These are phyloP conservation scores for Torulaspora indica DNA, from an alignment of 805 yeast species.

Conservation along the genomic window DNA sequence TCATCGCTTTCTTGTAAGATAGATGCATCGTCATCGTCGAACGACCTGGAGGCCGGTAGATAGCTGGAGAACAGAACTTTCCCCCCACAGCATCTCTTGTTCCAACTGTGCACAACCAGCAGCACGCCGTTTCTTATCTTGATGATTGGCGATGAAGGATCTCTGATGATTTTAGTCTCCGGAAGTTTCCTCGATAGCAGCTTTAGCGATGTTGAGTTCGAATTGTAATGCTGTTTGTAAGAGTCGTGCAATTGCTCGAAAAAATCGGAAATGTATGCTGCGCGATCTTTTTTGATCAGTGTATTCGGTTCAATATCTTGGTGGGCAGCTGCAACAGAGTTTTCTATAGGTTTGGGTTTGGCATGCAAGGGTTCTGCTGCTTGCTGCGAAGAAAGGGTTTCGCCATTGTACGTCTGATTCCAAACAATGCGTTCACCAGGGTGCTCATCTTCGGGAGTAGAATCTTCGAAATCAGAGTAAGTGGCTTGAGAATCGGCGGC, in stretches of 20 bases:
- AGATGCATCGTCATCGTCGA: conserved; percentile 9
- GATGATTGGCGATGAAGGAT: conserved; percentile 26
- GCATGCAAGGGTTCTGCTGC: conserved; percentile 5
- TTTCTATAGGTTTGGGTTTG: conserved; percentile 8
- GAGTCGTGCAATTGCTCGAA: conserved; percentile 25
- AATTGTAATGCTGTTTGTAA: conserved; percentile 24
- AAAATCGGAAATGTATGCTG: conserved; percentile 22
- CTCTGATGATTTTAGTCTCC: conserved; percentile 26
- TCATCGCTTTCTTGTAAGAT: conserved; percentile 9
- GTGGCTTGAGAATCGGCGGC: conserved; percentile 8
- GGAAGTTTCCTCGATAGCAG: conserved; percentile 27
- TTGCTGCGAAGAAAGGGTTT: conserved; percentile 5
- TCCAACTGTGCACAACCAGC: conserved; percentile 32
- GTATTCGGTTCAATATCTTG: not conserved
- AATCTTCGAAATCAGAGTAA: conserved; percentile 10
- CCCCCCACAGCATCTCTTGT: conserved; percentile 32
- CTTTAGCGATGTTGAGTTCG: conserved; percentile 27
- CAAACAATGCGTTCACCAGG: conserved; percentile 7
- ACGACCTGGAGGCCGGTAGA: conserved; percentile 26
- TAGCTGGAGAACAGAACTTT: conserved; percentile 30
- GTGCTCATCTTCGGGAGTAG: conserved; percentile 12
- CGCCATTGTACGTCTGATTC: conserved; percentile 6
- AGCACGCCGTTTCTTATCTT: conserved; percentile 26
- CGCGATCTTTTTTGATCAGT: not conserved
- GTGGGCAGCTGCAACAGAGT: not conserved